A percentile compares a stretch with the other conserved stretches of the same genome.
These are phyloP conservation scores for Suillus americanus DNA, from an alignment of 768 basidiomycete species.

Conservation along the genomic window DNA sequence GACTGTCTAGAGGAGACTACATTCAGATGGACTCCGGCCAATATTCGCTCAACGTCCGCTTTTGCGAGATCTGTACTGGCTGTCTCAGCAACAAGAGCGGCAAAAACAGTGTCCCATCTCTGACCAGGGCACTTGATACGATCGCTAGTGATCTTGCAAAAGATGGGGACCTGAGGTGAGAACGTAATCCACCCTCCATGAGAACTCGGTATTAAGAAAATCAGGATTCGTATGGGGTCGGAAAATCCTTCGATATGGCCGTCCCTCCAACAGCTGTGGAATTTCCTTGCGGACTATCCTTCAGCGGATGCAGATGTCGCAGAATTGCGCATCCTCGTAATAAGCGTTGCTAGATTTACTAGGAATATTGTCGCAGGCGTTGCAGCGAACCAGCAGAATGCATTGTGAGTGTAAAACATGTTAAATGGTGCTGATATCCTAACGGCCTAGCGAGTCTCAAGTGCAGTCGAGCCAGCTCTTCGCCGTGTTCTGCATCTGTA, in stretches of 20 bases:
- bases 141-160: slow-evolving; percentile 52
- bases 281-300: slow-evolving; percentile 29
- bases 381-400: slow-evolving; percentile 64
- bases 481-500: slow-evolving; percentile 67
- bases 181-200: not conserved
- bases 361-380: slow-evolving; percentile 82
- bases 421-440: not conserved
- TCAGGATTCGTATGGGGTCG: slow-evolving; percentile 36
- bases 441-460: slow-evolving; percentile 30
- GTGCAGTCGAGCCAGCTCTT: slow-evolving; percentile 70
- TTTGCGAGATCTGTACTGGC: slow-evolving; percentile 43
- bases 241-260: slow-evolving; percentile 53
- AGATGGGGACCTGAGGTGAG: slow-evolving; percentile 36
- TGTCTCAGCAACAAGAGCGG: slow-evolving; percentile 36
- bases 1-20: no score
- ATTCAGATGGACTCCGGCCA: slow-evolving; percentile 6
- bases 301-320: slow-evolving; percentile 33
- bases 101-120: slow-evolving; percentile 14
- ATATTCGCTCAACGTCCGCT: slow-evolving; percentile 22
- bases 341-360: slow-evolving; percentile 71
- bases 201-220: not conserved
- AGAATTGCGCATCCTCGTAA: slow-evolving; percentile 40
- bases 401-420: slow-evolving; percentile 56
- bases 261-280: slow-evolving; percentile 57
- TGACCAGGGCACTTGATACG: slow-evolving; percentile 46